These are phyloP conservation scores for Wickerhamomyces bisporus DNA, from an alignment of 805 yeast genomes.

Conservation along the genomic window DNA sequence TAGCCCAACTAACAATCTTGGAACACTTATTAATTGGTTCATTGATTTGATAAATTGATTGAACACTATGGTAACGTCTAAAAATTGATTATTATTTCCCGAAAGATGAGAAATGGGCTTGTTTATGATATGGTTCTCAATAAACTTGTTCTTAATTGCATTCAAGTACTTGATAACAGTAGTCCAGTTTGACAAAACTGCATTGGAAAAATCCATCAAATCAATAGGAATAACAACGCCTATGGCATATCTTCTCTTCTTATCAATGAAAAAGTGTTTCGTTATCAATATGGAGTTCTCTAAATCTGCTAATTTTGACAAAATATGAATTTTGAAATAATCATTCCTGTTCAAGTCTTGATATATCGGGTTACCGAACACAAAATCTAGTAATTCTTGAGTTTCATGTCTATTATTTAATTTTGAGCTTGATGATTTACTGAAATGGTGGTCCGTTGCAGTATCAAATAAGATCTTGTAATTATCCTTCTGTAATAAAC, in stretches of 20 bases:
- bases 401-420: constrained; percentile 10
- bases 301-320: constrained; percentile 24
- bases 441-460: constrained; percentile 18
- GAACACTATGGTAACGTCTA: constrained; percentile 23
- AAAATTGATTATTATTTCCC: constrained; percentile 12
- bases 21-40: constrained; percentile 27
- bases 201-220: constrained; percentile 21
- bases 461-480: constrained; percentile 30
- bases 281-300: constrained; percentile 28
- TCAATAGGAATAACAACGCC: constrained; percentile 27
- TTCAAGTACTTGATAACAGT: constrained; percentile 25
- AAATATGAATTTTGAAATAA: constrained; percentile 23
- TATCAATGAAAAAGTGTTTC: constrained; percentile 25
- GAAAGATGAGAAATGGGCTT: constrained; percentile 1
- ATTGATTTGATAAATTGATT: constrained; percentile 28
- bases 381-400: constrained; percentile 28
- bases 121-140: constrained; percentile 14
- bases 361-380: constrained; percentile 34
- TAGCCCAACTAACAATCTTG: constrained; percentile 32
- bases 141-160: constrained; percentile 23
- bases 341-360: constrained; percentile 24
- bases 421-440: constrained; percentile 9
- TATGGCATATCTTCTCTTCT: constrained; percentile 27
- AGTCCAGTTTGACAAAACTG: constrained; percentile 29
- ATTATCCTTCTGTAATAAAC: constrained; percentile 30